phyloP scores from a whole-genome alignment of 2,329 filamentous ascomycete genomes.

The Hirsutella rhossiliensis region DNA sequence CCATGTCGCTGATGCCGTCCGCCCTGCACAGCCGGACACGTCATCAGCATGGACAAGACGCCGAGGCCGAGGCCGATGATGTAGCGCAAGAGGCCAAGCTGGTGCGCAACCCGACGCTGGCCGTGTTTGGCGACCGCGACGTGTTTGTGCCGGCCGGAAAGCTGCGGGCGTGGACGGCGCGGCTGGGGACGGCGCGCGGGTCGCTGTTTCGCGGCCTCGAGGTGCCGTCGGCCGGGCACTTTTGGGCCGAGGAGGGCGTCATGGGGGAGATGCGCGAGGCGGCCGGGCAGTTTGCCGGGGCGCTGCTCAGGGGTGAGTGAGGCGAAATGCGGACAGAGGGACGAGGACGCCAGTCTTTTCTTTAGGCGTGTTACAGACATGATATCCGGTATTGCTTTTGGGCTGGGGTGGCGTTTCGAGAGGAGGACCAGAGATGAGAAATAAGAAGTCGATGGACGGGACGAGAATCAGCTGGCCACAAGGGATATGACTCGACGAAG shows the following conservation, averaged over 20 bases:
- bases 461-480: no score
- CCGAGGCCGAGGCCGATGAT: slow-evolving; percentile 11
- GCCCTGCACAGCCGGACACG: slow-evolving; percentile 7
- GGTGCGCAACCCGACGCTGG: slow-evolving; percentile 47
- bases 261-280: slow-evolving; percentile 16
- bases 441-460: no score
- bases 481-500: no score
- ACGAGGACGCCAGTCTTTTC: background rate
- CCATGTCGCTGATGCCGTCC: slow-evolving; percentile 40
- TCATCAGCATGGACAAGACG: slow-evolving; percentile 1
- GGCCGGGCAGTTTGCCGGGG: slow-evolving; percentile 14
- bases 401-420: no score
- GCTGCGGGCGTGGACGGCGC: slow-evolving; percentile 52
- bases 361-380: no score
- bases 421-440: no score
- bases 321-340: no score
- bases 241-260: slow-evolving; percentile 47
- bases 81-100: slow-evolving; percentile 39
- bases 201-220: slow-evolving; percentile 37
- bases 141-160: slow-evolving; percentile 56
- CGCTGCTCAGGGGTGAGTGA: slow-evolving; percentile 3
- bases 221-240: slow-evolving; percentile 45
- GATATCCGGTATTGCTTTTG: no score
- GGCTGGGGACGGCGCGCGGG: slow-evolving; percentile 27
- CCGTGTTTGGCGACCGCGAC: slow-evolving; percentile 65